A percentile compares a stretch with the other conserved stretches of the same genome.
Evolutionary conservation across 108 stramenopile genomes (phyloP).

Genomic region (Thalassiosira profunda): DNA sequence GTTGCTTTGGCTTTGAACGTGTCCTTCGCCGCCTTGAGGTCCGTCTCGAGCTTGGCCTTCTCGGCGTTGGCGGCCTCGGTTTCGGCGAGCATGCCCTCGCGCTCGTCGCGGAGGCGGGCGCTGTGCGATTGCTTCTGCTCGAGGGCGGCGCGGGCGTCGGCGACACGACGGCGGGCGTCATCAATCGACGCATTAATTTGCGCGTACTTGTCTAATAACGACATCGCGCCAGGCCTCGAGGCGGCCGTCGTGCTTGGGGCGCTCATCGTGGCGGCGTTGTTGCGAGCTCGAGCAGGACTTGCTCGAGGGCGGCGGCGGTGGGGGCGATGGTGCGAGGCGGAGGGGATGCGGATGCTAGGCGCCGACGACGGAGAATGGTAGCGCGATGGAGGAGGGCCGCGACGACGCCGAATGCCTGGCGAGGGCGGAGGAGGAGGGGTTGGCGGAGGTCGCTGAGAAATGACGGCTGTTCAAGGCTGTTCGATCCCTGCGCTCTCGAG

Average conservation of each 20-base stretch:
- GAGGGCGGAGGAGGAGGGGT: too few relatives aligned
- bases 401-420: too few relatives aligned
- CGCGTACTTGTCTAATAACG: conserved; percentile 53
- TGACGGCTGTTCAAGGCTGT: neutral
- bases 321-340: neutral
- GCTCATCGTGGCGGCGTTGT: neutral
- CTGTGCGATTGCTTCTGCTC: conserved; percentile 25
- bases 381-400: neutral
- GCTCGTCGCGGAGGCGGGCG: conserved; percentile 15
- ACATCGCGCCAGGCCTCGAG: conserved; percentile 42
- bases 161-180: conserved; percentile 30
- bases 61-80: conserved; percentile 14
- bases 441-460: neutral
- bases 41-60: neutral
- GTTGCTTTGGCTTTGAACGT: conserved; percentile 1
- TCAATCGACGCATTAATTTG: conserved; percentile 49
- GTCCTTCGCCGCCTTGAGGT: conserved; percentile 8
- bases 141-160: conserved; percentile 15
- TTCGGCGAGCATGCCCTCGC: conserved; percentile 16
- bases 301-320: too few relatives aligned
- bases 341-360: neutral
- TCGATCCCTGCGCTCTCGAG: neutral
- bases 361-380: neutral
- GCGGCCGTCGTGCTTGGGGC: neutral
- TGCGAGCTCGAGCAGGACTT: too few relatives aligned